A percentile compares a stretch with the other conserved stretches of the same genome.
Evolutionary conservation across 495 filamentous ascomycete species (phyloP).

Genomic region (Amniculicola lignicola): DNA sequence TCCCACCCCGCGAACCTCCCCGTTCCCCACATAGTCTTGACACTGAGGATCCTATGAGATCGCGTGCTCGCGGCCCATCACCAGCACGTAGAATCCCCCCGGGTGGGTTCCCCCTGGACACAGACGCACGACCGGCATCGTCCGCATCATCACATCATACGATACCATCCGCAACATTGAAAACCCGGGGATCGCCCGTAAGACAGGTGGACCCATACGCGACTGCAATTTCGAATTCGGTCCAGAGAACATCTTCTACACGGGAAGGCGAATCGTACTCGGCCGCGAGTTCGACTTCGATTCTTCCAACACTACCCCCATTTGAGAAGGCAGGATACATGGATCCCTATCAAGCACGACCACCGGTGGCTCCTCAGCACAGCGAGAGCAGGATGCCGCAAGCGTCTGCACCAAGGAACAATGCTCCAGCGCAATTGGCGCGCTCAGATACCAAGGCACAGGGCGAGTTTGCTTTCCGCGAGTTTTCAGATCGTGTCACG

Average conservation of each 20-base stretch:
- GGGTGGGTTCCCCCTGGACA: conserved; percentile 17
- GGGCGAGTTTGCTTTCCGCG: conserved; percentile 62
- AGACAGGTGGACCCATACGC: not conserved
- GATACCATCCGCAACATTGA: conserved; percentile 19
- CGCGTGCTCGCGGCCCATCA: conserved; percentile 20
- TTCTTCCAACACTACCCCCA: conserved; percentile 16
- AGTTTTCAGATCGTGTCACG: conserved; percentile 63
- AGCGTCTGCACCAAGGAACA: not conserved
- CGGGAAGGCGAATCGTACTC: not conserved
- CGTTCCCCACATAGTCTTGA: not conserved
- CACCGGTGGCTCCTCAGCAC: not conserved
- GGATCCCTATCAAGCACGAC: not conserved
- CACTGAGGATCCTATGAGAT: conserved; percentile 12
- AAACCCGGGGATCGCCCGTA: conserved; percentile 9
- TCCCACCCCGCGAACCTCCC: not conserved
- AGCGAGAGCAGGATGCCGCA: conserved; percentile 2
- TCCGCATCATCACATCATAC: conserved; percentile 25
- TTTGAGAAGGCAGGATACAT: conserved; percentile 7
- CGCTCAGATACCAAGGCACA: conserved; percentile 35
- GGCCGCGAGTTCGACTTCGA: conserved; percentile 7
- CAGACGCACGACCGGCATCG: conserved; percentile 21
- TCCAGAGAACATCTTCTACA: not conserved
- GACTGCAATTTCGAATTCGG: not conserved
- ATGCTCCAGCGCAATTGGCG: conserved; percentile 1
- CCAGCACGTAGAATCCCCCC: conserved; percentile 17